Base-by-base conservation (phyloP, 805 yeast genomes). In the Candida insectorum region DNA sequence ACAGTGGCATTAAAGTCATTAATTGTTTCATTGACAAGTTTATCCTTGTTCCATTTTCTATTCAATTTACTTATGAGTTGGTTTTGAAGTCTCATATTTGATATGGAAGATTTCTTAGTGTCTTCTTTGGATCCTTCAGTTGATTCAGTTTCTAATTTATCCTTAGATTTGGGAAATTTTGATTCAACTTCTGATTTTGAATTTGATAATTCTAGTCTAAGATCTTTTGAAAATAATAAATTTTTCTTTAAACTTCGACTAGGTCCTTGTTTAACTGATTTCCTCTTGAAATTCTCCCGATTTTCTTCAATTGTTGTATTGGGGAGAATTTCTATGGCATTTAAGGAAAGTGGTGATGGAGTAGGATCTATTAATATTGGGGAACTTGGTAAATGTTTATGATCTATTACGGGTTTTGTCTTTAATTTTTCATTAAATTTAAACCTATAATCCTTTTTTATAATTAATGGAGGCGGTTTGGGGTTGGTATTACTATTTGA, bases 1-100 rank as follows among this genome's bases (percentile, higher is more conserved):
- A 29, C 31, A 13, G 26, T 26, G 22, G 27, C 27, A 29, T 25
- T 26, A 21, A 18, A 7, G n/a, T 34, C 39, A 15, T 32, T 32
- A 24, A 12, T 26, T 27, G 8, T 24, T 25, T n/a, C 11, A 20
- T 8, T 8, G 23, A 20, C 11, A 8, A 48, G 37, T 3, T 63
- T 24, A 12, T 17, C 40, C 33, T 59, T 58, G 43, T 61, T 66
- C 72, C 72, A 66, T 36, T 60, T 63, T 30, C 57, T 54, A 40
- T 66, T 66, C 19, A 65, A 47, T 41, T 61, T 49, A 16, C 50
- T 47, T 13, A 66, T 54, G 27, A 62, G 48, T 34, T 54, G 52
- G 40, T 58, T 60, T 35, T 62, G 69, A 25, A 52, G 56, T 7
- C 39, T 46, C 15, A 58, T 37, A 7, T 60, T 44, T 6, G 41